Conservation (phyloP, 805 yeast genomes). For the Wickerhamiella qilinensis region DNA sequence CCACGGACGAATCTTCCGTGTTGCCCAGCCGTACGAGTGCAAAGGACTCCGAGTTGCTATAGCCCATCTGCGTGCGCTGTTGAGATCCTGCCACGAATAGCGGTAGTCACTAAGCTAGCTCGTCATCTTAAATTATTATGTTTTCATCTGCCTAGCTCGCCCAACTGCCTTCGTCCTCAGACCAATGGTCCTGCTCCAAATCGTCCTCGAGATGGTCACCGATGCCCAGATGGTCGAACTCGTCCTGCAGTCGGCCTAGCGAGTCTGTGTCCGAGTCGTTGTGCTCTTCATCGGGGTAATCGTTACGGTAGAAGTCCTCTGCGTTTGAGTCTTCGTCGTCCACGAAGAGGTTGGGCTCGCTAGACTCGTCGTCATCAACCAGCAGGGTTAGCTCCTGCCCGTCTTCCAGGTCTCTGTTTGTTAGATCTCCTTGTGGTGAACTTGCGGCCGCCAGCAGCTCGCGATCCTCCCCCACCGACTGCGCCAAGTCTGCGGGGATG, state of each 20-base stretch:
- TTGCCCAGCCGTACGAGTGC: too few species aligned
- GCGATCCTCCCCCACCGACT: too few species aligned
- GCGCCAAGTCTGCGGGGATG: too few species aligned
- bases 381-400: slow-evolving; percentile 17
- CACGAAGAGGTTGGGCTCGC: slow-evolving; percentile 11
- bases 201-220: slow-evolving; percentile 3
- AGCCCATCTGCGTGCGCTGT: too few species aligned
- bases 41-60: too few species aligned
- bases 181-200: slow-evolving; percentile 11
- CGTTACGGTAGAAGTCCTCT: slow-evolving; percentile 81
- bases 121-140: too few species aligned
- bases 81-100: too few species aligned
- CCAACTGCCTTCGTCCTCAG: slow-evolving; percentile 18
- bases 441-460: too few species aligned
- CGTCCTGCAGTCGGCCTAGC: slow-evolving; percentile 6
- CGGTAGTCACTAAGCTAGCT: too few species aligned
- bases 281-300: slow-evolving; percentile 82
- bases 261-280: slow-evolving; percentile 23
- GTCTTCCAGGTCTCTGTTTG: slow-evolving; percentile 15
- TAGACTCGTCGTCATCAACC: slow-evolving; percentile 25
- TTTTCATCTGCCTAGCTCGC: too few species aligned
- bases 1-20: too few species aligned
- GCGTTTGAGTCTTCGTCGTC: slow-evolving; percentile 37
- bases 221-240: slow-evolving; percentile 2
- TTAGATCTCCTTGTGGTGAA: slow-evolving; percentile 7